phyloP scores from a whole-genome alignment of 2,329 filamentous ascomycete genomes.

The Lasiodiplodia hormozganensis region DNA sequence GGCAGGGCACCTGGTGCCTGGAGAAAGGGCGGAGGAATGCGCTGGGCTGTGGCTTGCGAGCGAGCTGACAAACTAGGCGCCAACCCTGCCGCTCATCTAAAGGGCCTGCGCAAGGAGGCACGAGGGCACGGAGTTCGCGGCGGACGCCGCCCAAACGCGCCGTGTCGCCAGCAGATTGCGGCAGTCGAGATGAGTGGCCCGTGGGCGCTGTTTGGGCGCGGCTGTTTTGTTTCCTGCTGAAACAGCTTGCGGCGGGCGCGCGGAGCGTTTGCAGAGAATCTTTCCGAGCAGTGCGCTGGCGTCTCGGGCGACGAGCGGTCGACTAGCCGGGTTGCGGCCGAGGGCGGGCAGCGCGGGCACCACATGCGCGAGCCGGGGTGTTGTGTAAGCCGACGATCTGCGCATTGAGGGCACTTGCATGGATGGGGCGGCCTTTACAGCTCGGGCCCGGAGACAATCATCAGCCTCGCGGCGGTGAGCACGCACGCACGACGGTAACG shows the following conservation, averaged over 20 bases:
- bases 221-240: slow-evolving; percentile 27
- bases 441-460: slow-evolving; percentile 28
- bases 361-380: slow-evolving; percentile 18
- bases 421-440: slow-evolving; percentile 25
- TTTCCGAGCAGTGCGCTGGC: slow-evolving; percentile 22
- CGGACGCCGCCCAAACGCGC: slow-evolving; percentile 3
- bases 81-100: slow-evolving; percentile 16
- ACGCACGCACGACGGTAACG: slow-evolving; percentile 28
- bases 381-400: slow-evolving; percentile 27
- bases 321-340: slow-evolving; percentile 24
- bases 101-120: slow-evolving; percentile 22
- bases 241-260: slow-evolving; percentile 1
- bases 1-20: slow-evolving; percentile 23
- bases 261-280: slow-evolving; percentile 20
- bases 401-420: slow-evolving; percentile 24
- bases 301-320: slow-evolving; percentile 4
- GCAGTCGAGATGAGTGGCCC: slow-evolving; percentile 14
- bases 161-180: slow-evolving; percentile 15
- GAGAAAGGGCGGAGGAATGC: slow-evolving; percentile 25
- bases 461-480: slow-evolving; percentile 27
- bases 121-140: slow-evolving; percentile 16
- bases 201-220: slow-evolving; percentile 20
- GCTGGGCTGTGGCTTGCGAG: slow-evolving; percentile 17
- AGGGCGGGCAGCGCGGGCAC: slow-evolving; percentile 22
- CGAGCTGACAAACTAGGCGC: slow-evolving; percentile 23